Evolutionary conservation across 2,329 filamentous ascomycete species (phyloP).

Genomic region (Fusarium denticulatum): DNA sequence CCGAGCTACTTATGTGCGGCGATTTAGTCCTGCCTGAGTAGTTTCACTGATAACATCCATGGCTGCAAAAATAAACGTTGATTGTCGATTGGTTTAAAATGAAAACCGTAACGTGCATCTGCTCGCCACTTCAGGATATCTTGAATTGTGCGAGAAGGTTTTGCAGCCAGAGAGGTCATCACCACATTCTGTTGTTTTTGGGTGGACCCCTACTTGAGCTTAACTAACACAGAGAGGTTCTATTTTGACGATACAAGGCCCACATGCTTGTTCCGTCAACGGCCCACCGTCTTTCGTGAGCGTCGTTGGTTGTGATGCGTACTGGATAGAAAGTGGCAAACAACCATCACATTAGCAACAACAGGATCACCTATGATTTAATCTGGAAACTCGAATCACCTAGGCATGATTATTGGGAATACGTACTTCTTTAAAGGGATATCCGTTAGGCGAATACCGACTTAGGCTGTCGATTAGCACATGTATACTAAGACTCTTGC

Average conservation of each 20-base stretch:
- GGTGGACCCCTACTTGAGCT: slow-evolving; percentile 24
- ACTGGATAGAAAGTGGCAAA: not conserved
- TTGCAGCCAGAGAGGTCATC: not conserved
- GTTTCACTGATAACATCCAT: slow-evolving; percentile 10
- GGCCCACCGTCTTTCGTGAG: slow-evolving; percentile 18
- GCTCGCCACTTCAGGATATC: slow-evolving; percentile 7
- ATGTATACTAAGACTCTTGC: not conserved
- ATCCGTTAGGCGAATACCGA: not conserved
- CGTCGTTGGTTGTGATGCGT: slow-evolving; percentile 3
- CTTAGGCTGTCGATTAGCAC: not conserved
- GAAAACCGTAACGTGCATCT: not conserved
- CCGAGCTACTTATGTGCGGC: slow-evolving; percentile 2
- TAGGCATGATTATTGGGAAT: not conserved
- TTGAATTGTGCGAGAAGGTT: not conserved
- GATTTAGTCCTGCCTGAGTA: not conserved
- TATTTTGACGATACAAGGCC: slow-evolving; percentile 4
- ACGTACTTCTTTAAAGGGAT: not conserved
- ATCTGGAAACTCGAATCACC: not conserved
- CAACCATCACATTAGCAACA: not conserved
- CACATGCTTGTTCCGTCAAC: slow-evolving; percentile 30
- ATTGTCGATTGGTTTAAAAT: slow-evolving; percentile 16
- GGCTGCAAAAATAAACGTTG: not conserved
- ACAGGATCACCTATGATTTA: not conserved
- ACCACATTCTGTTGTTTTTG: slow-evolving; percentile 10
- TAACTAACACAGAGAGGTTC: slow-evolving; percentile 10